Percentiles rank a stretch among this genome's conserved stretches.
Evolutionary conservation across 306 rosid species (phyloP).

Genomic region (Rubus parviflorus): DNA sequence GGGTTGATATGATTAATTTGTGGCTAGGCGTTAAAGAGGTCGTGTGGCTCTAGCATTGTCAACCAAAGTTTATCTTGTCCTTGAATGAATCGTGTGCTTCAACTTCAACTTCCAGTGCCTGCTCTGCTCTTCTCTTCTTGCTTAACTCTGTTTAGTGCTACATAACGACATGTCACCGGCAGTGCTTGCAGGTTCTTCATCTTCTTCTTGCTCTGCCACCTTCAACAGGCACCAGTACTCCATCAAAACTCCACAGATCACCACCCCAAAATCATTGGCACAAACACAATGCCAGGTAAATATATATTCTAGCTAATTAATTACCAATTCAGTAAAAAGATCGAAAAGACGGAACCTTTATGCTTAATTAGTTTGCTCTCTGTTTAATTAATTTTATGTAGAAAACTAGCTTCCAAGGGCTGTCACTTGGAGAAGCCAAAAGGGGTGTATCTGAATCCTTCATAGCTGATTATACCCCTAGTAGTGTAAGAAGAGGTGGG

Average conservation of each 20-base stretch:
- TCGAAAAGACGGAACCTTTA: neutral
- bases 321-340: neutral
- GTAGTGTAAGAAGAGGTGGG: slow-evolving; percentile 35
- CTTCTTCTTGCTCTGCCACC: slow-evolving; percentile 56
- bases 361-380: neutral
- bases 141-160: slow-evolving; percentile 5
- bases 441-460: slow-evolving; percentile 47
- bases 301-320: neutral
- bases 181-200: slow-evolving; percentile 59
- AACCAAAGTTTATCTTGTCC: slow-evolving; percentile 36
- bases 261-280: slow-evolving; percentile 37
- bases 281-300: slow-evolving; percentile 47
- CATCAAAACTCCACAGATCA: slow-evolving; percentile 38
- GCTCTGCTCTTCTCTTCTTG: neutral
- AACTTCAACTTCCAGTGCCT: neutral
- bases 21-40: slow-evolving; percentile 15
- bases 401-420: slow-evolving; percentile 76
- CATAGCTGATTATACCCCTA: slow-evolving; percentile 25
- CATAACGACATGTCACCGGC: slow-evolving; percentile 51
- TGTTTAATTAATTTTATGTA: slow-evolving; percentile 8
- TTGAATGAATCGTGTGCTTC: slow-evolving; percentile 16
- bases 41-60: slow-evolving; percentile 35
- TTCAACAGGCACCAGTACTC: slow-evolving; percentile 37
- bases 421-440: slow-evolving; percentile 72
- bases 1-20: neutral